Conservation (phyloP, 192 early-diverging fungal species). For the Backusella liffmaniae region DNA sequence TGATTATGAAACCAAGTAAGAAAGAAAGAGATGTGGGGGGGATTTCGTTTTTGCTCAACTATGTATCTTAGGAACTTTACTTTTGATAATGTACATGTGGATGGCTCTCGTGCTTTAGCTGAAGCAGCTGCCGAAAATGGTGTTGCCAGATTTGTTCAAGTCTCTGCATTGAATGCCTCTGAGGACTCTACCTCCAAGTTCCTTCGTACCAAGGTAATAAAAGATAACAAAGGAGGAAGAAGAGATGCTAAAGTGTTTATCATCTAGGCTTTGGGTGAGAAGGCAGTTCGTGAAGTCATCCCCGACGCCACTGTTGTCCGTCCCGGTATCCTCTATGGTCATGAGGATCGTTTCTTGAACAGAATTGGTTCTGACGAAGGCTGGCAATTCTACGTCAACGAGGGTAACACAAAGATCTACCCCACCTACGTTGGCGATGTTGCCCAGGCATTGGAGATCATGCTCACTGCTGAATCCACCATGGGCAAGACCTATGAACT, state of each 20-base stretch:
- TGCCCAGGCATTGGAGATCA: conserved; percentile 75
- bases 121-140: conserved; percentile 75
- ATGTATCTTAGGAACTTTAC: conserved; percentile 77
- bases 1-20: conserved; percentile 85
- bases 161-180: conserved; percentile 83
- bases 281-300: conserved; percentile 84
- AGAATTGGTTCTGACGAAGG: conserved; percentile 67
- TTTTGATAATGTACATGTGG: conserved; percentile 81
- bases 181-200: conserved; percentile 74
- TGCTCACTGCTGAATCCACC: conserved; percentile 69
- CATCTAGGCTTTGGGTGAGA: conserved; percentile 82
- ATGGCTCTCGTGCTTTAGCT: conserved; percentile 80
- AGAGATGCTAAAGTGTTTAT: not conserved
- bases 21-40: not conserved
- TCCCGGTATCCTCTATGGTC: conserved; percentile 83
- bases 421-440: conserved; percentile 84
- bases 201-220: conserved; percentile 76
- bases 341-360: conserved; percentile 93
- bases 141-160: conserved; percentile 84
- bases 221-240: not conserved
- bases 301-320: conserved; percentile 95
- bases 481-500: conserved; percentile 90
- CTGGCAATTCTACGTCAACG: conserved; percentile 65
- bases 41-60: not conserved
- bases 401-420: conserved; percentile 62